Percentiles rank a stretch among this genome's conserved stretches.
phyloP scores from a whole-genome alignment of 371 early-diverging fungal genomes.

The Furculomyces boomerangus region DNA sequence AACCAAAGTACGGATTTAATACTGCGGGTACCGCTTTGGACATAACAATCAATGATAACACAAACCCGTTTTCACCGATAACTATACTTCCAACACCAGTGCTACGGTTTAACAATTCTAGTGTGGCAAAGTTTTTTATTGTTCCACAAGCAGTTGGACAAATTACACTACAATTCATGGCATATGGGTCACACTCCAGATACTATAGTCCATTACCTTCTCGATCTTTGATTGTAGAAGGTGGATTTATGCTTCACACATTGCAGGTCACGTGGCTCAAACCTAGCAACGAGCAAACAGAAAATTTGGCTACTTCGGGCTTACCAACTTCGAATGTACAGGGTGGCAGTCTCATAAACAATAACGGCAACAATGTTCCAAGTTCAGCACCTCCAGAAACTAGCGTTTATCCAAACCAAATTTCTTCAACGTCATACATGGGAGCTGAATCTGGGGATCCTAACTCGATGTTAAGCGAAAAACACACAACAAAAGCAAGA shows the following conservation, averaged over 20 bases:
- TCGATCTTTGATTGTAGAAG: slow-evolving; percentile 21
- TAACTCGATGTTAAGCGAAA: neutral
- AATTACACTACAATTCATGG: slow-evolving; percentile 21
- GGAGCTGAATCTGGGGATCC: neutral
- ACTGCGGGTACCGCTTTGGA: neutral
- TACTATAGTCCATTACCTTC: slow-evolving; percentile 26
- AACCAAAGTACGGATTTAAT: neutral
- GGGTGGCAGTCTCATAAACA: no score
- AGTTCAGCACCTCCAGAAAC: no score
- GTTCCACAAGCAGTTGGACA: slow-evolving; percentile 20
- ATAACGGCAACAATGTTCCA: no score
- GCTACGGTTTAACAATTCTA: slow-evolving; percentile 11
- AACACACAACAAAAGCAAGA: neutral
- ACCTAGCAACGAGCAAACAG: neutral
- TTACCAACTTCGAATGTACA: no score
- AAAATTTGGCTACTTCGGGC: no score
- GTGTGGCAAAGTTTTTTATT: slow-evolving; percentile 18
- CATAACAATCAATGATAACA: neutral
- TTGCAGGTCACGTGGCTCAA: slow-evolving; percentile 21
- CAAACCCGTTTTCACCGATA: slow-evolving; percentile 4
- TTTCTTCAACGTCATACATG: no score
- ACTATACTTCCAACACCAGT: slow-evolving; percentile 14
- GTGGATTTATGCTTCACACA: slow-evolving; percentile 22
- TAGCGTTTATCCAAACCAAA: no score
- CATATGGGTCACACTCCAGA: slow-evolving; percentile 20